Conservation (phyloP, 306 rosid species). For the Heteromeles arbutifolia region DNA sequence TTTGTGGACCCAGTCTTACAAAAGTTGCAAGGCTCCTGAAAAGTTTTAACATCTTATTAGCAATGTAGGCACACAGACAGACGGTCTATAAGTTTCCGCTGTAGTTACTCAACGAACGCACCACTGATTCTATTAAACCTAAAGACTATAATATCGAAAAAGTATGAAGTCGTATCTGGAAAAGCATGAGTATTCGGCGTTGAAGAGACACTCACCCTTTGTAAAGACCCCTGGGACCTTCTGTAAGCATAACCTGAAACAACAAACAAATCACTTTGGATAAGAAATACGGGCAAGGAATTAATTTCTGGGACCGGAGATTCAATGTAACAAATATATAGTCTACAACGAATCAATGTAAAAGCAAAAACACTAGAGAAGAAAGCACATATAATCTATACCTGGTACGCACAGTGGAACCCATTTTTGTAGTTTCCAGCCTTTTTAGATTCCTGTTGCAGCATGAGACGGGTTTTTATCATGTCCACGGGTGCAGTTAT, state of each 20-base stretch:
- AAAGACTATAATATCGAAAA: not conserved
- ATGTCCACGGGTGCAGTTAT: slow-evolving; percentile 88
- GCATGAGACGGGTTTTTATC: slow-evolving; percentile 95
- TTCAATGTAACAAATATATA: not conserved
- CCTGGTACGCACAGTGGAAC: slow-evolving; percentile 85
- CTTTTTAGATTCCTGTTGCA: slow-evolving; percentile 62
- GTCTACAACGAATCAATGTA: not conserved
- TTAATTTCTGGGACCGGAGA: not conserved
- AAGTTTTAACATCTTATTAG: not conserved
- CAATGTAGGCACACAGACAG: not conserved
- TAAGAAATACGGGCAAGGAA: slow-evolving; percentile 3
- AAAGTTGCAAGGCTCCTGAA: slow-evolving; percentile 81
- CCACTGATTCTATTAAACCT: not conserved
- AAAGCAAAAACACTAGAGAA: not conserved
- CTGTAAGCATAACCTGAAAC: slow-evolving; percentile 68
- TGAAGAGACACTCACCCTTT: slow-evolving; percentile 68
- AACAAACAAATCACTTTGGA: slow-evolving; percentile 16
- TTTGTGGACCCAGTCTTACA: slow-evolving; percentile 93
- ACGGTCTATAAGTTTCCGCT: not conserved
- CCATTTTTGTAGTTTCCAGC: slow-evolving; percentile 59
- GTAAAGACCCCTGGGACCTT: slow-evolving; percentile 90
- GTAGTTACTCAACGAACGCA: not conserved
- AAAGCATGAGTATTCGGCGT: slow-evolving; percentile 2
- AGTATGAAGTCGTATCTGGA: not conserved
- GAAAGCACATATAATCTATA: slow-evolving; percentile 6